These are phyloP conservation scores for Collybia sp. DNA, from an alignment of 768 basidiomycete species.

Conservation along the genomic window DNA sequence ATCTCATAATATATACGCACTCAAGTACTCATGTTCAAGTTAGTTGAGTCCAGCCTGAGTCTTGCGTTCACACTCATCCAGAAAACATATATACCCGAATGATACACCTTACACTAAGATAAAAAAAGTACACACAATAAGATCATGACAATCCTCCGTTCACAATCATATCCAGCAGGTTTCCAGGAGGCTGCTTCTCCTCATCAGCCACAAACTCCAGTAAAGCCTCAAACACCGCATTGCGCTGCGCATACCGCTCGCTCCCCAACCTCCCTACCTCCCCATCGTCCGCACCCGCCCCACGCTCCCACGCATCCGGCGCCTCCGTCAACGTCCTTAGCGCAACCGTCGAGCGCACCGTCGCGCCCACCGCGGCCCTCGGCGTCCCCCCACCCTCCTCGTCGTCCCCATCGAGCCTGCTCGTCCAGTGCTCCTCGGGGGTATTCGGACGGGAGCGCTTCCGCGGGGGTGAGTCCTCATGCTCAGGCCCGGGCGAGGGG, in stretches of 20 bases:
- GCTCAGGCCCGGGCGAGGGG: slow-evolving; percentile 13
- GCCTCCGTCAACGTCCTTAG: slow-evolving; percentile 10
- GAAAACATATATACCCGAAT: too few species aligned
- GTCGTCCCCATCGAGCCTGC: slow-evolving; percentile 28
- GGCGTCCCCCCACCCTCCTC: not conserved
- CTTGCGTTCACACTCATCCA: too few species aligned
- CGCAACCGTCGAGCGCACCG: slow-evolving; percentile 8
- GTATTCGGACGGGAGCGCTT: slow-evolving; percentile 42
- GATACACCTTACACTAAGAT: too few species aligned
- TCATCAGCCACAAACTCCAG: slow-evolving; percentile 58
- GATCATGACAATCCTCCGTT: slow-evolving; percentile 16
- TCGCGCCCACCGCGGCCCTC: slow-evolving; percentile 10
- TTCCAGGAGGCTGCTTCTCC: slow-evolving; percentile 63
- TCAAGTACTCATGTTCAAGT: too few species aligned
- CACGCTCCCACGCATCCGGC: slow-evolving; percentile 23
- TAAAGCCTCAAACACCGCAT: slow-evolving; percentile 63
- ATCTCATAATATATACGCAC: too few species aligned
- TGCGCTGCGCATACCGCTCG: slow-evolving; percentile 57
- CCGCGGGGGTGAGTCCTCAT: slow-evolving; percentile 31
- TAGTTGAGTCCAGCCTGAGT: too few species aligned
- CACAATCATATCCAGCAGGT: slow-evolving; percentile 61
- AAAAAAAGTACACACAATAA: too few species aligned
- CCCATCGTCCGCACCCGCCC: slow-evolving; percentile 9
- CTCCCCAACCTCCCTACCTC: slow-evolving; percentile 28
- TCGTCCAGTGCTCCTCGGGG: slow-evolving; percentile 39